phyloP scores from a whole-genome alignment of 1,139 yeast genomes.

The Debaryomyces singareniensis region DNA sequence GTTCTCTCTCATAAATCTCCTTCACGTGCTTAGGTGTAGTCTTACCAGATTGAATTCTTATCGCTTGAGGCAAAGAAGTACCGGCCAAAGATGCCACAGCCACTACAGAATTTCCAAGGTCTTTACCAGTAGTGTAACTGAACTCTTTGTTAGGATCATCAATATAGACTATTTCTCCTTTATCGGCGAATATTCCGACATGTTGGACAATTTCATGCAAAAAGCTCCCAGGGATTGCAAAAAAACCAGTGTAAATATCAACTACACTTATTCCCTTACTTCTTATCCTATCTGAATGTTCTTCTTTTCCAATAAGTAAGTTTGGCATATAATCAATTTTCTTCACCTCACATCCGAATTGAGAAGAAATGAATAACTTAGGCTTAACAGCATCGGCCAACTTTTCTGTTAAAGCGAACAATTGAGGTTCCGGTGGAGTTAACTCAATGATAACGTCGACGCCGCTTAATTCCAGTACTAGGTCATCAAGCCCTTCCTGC shows the following conservation, averaged over 20 bases:
- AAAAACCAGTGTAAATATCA: conserved; percentile 39
- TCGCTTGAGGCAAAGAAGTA: conserved; percentile 35
- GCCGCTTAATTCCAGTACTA: conserved; percentile 31
- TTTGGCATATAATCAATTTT: conserved; percentile 21
- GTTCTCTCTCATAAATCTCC: conserved; percentile 33
- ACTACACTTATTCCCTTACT: conserved; percentile 46
- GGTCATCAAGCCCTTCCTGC: conserved; percentile 17
- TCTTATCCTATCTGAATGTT: conserved; percentile 35
- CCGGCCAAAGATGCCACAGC: conserved; percentile 31
- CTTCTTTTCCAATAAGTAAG: conserved; percentile 29
- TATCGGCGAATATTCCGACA: conserved; percentile 31
- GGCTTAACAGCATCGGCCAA: conserved; percentile 38
- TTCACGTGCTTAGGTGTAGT: conserved; percentile 33
- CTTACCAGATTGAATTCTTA: conserved; percentile 38
- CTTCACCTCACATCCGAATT: conserved; percentile 46
- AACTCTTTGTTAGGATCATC: conserved; percentile 37
- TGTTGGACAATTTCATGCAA: conserved; percentile 27
- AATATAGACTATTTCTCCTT: conserved; percentile 28
- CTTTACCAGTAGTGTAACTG: conserved; percentile 28
- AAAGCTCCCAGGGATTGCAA: conserved; percentile 35
- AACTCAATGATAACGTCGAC: conserved; percentile 48
- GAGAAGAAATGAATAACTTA: conserved; percentile 55
- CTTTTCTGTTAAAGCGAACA: conserved; percentile 20
- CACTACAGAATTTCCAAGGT: conserved; percentile 45
- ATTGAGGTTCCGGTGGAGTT: conserved; percentile 19